A percentile compares a stretch with the other conserved stretches of the same genome.
These are phyloP conservation scores for Larix kaempferi DNA, from an alignment of 75 land plant genomes.

Conservation along the genomic window DNA sequence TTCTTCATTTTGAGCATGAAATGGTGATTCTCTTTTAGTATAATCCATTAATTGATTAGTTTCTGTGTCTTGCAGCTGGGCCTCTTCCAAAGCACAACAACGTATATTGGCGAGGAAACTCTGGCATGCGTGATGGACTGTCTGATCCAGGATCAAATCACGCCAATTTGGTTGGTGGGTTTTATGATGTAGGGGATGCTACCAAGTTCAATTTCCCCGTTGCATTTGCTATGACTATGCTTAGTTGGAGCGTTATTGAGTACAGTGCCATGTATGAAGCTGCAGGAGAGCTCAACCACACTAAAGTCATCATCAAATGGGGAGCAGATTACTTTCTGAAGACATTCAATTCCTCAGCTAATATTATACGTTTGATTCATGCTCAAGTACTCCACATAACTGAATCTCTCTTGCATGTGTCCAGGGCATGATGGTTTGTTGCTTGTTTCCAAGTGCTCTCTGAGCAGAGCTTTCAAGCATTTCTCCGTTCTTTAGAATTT, in stretches of 20 bases:
- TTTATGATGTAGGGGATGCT: constrained; percentile 91
- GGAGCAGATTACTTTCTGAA: constrained; percentile 90
- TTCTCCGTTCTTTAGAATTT: neutral
- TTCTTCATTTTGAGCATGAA: no score
- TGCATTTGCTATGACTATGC: constrained; percentile 89
- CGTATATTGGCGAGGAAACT: constrained; percentile 80
- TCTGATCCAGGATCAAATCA: constrained; percentile 15
- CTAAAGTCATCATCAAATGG: constrained; percentile 86
- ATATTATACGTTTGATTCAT: constrained; percentile 42
- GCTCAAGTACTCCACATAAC: constrained; percentile 42
- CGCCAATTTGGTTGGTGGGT: constrained; percentile 74
- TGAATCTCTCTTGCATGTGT: neutral
- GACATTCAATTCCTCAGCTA: constrained; percentile 83
- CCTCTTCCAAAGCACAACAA: constrained; percentile 78
- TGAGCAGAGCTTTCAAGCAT: neutral
- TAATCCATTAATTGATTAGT: no score
- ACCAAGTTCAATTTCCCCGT: constrained; percentile 87
- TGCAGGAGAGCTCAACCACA: constrained; percentile 80
- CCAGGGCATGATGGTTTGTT: neutral
- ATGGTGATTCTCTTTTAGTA: no score
- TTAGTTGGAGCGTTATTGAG: constrained; percentile 99
- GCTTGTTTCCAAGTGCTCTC: neutral
- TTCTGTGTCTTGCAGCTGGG: no score
- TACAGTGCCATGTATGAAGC: constrained; percentile 82
- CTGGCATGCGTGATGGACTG: constrained; percentile 66